phyloP scores from a whole-genome alignment of 2,329 filamentous ascomycete genomes.

The Ascochyta rabiei region DNA sequence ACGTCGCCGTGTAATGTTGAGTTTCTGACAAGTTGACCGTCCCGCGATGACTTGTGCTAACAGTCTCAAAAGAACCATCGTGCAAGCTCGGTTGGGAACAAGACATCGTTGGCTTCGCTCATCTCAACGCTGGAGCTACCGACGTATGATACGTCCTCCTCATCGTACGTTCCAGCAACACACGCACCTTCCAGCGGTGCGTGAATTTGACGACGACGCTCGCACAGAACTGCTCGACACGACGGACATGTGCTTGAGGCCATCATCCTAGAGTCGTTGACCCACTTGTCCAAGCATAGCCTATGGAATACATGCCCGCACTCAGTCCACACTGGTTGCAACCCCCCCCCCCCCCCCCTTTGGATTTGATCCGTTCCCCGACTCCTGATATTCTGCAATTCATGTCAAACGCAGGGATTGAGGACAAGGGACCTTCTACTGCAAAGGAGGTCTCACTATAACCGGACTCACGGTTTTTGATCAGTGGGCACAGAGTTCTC shows the following conservation, averaged over 20 bases:
- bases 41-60: too few species aligned
- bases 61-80: too few species aligned
- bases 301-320: slow-evolving; percentile 10
- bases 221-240: slow-evolving; percentile 11
- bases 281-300: slow-evolving; percentile 7
- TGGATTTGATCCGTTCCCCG: neutral
- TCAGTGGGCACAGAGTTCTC: too few species aligned
- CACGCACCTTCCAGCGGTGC: neutral
- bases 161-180: neutral
- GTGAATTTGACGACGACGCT: neutral
- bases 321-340: neutral
- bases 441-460: too few species aligned
- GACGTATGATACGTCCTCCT: neutral
- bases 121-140: too few species aligned
- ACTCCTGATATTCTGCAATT: neutral
- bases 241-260: slow-evolving; percentile 11
- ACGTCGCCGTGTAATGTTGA: too few species aligned
- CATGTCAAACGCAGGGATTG: too few species aligned
- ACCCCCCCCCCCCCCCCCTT: neutral
- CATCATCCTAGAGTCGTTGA: slow-evolving; percentile 12
- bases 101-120: too few species aligned
- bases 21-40: too few species aligned
- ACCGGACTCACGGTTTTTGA: too few species aligned
- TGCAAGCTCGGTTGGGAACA: too few species aligned
- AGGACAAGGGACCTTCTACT: too few species aligned